These are phyloP conservation scores for Termitomyces sp. DNA, from an alignment of 1,284 basidiomycete genomes.

Conservation along the genomic window DNA sequence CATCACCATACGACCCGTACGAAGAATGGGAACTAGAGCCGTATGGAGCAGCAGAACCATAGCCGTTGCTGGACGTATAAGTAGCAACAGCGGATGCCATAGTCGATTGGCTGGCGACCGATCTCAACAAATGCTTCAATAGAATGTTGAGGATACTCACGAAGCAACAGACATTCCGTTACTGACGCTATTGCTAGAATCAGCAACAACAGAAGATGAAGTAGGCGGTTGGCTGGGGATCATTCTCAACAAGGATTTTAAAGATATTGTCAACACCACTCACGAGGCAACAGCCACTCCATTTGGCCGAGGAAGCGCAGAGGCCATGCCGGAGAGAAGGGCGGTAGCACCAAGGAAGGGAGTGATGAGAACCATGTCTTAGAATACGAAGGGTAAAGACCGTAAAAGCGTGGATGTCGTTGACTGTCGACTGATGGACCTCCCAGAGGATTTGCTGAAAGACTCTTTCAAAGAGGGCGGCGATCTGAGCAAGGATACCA, in stretches of 20 bases:
- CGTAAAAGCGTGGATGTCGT: constrained; percentile 46
- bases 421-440: constrained; percentile 39
- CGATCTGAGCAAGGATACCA: constrained; percentile 38
- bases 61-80: constrained; percentile 10
- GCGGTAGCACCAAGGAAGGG: constrained; percentile 48
- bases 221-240: constrained; percentile 7
- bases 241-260: not conserved
- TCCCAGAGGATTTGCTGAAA: constrained; percentile 50
- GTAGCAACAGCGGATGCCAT: constrained; percentile 11
- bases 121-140: not conserved
- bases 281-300: constrained; percentile 30
- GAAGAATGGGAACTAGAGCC: constrained; percentile 18
- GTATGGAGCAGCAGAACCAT: constrained; percentile 20
- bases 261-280: constrained; percentile 8
- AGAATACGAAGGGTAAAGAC: constrained; percentile 29
- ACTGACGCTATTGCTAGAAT: constrained; percentile 13
- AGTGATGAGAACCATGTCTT: constrained; percentile 52
- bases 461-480: constrained; percentile 67
- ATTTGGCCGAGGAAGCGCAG: constrained; percentile 45
- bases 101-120: constrained; percentile 6
- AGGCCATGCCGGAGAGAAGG: constrained; percentile 46
- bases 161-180: constrained; percentile 33
- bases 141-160: constrained; percentile 17
- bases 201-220: constrained; percentile 10
- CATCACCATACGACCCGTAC: constrained; percentile 9